Percentiles rank a stretch among this genome's conserved stretches.
phyloP scores from a whole-genome alignment of 306 rosid species.

The Crotalaria pallida region DNA sequence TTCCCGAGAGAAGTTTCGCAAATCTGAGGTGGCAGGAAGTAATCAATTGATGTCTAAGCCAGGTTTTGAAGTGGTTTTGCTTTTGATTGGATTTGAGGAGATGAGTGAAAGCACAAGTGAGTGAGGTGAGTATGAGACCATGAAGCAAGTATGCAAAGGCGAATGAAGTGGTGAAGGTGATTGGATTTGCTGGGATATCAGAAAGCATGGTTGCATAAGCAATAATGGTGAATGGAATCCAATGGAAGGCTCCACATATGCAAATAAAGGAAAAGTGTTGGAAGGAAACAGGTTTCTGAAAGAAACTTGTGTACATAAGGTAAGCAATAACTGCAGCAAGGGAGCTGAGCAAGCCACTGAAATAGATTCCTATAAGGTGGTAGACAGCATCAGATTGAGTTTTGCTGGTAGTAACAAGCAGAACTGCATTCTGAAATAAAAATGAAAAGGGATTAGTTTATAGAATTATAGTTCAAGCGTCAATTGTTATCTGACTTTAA shows the following conservation, averaged over 20 bases:
- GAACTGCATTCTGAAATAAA: constrained; percentile 42
- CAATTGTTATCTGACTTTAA: background rate
- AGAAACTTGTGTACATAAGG: constrained; percentile 45
- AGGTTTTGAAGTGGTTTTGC: constrained; percentile 42
- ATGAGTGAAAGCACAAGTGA: constrained; percentile 45
- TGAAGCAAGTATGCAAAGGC: constrained; percentile 62
- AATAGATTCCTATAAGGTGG: constrained; percentile 79
- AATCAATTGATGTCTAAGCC: constrained; percentile 59
- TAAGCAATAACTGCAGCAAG: constrained; percentile 67
- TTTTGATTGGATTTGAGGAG: constrained; percentile 33
- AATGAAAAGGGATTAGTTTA: background rate
- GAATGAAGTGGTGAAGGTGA: constrained; percentile 41
- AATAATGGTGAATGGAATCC: constrained; percentile 68
- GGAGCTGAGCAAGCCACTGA: constrained; percentile 66
- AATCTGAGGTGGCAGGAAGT: constrained; percentile 75
- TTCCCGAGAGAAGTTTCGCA: constrained; percentile 79
- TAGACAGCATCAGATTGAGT: constrained; percentile 30
- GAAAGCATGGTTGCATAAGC: constrained; percentile 78
- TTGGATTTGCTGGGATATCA: constrained; percentile 41
- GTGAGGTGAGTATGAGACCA: constrained; percentile 60
- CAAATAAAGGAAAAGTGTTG: constrained; percentile 61
- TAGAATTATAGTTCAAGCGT: background rate
- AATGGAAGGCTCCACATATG: constrained; percentile 78
- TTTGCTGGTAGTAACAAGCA: constrained; percentile 17
- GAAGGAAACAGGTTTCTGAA: constrained; percentile 45